Base-by-base conservation (phyloP, 139 green algal species). In the Penium margaritaceum region DNA sequence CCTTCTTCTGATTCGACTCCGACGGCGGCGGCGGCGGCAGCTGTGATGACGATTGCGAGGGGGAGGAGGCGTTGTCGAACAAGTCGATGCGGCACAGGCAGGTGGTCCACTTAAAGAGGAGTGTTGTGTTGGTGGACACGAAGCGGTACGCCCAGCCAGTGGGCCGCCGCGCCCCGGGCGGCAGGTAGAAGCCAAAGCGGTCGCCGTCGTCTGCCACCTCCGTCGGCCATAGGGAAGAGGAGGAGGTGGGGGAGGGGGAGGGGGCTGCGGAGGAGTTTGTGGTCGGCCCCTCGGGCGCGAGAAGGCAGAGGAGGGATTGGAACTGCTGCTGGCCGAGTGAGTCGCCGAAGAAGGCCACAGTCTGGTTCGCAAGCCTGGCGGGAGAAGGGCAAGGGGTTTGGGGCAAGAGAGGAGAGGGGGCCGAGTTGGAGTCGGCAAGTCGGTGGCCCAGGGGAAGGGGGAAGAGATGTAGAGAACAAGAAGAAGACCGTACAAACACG, bases 261-360 rank as follows among this genome's bases (percentile, higher is more conserved):
- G 41, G 14, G 17, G 41, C 36, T 17, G 29, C 51, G 51, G 51
- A 60, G 5, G 30, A 33, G 51, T 60, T 66, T 41, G n/a, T 39
- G 33, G 58, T 24, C 12, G 30, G 39, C 15, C 68, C 68, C 19
- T 76, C 51, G 27, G 54, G 24, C 30, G 33, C 6, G 41, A 76
- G 51, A 14, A 76, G 21, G 60, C 68, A 72, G 35, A 72, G 46
- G 35, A 72, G 64, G 32, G 64, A 72, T 35, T 72, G 64, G 39
- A 72, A 72, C 15, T 72, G 64, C 33, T 72, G 64, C 38, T 72
- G 64, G 30, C 64, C 64, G 6, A 72, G 51, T 6, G 64, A 72
- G 64, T 72, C 64, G 4, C 64, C 64, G 51, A 72, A 29, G 9
- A 63, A 72, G n/a, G 64, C 64, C 36, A 72, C 4, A 29, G 9